phyloP scores from a whole-genome alignment of 768 basidiomycete species.

The Mycena floridula region DNA sequence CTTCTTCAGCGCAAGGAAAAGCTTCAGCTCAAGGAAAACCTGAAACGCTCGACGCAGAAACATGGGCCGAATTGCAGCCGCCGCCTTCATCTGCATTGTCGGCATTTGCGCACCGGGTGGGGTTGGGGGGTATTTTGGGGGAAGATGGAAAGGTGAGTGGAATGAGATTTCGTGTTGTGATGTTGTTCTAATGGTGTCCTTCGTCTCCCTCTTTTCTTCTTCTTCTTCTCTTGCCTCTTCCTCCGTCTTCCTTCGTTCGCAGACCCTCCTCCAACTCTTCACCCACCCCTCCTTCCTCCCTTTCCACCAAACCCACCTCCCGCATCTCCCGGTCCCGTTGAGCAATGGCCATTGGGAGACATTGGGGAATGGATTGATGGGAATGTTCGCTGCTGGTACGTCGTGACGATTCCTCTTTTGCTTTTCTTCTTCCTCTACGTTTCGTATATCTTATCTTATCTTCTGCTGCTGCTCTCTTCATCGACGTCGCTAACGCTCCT shows the following conservation, averaged over 20 bases:
- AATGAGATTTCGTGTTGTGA: no score
- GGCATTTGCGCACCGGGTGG: conserved; percentile 74
- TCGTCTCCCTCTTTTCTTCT: no score
- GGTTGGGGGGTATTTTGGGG: no score
- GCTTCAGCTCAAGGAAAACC: no score
- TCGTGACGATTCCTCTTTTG: no score
- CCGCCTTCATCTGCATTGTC: conserved; percentile 65
- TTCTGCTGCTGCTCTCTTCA: not conserved
- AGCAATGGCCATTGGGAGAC: conserved; percentile 73
- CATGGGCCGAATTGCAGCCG: conserved; percentile 68
- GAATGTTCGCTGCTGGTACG: conserved; percentile 83
- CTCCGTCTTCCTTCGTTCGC: conserved; percentile 44
- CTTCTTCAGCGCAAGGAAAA: no score
- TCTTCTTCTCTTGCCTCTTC: no score
- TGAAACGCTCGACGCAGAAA: conserved; percentile 60
- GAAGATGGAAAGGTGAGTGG: no score
- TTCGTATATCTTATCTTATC: not conserved
- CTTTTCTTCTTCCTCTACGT: no score
- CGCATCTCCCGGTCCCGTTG: conserved; percentile 43
- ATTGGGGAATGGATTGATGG: conserved; percentile 84
- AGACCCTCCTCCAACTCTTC: conserved; percentile 65
- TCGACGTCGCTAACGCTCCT: not conserved
- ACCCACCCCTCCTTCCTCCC: conserved; percentile 69
- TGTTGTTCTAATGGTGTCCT: no score
- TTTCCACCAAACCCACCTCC: conserved; percentile 51